Evolutionary conservation across 306 rosid species (phyloP).

Genomic region (Medicago truncatula): MtrunA17r5.0-ANR NC_053049.1:23773501-23774000

Average conservation of each 20-base stretch:
- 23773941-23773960: not conserved
- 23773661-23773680: too few species aligned
- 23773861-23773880: not conserved
- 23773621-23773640: too few species aligned
- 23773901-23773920: not conserved
- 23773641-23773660: too few species aligned
- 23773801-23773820: conserved; percentile 33
- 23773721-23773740: not conserved
- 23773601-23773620: too few species aligned
- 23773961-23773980: not conserved
- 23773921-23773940: conserved; percentile 13
- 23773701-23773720: too few species aligned
- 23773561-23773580: too few species aligned
- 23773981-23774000: not conserved
- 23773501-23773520: too few species aligned
- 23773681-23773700: too few species aligned
- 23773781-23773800: conserved; percentile 33
- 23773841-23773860: conserved; percentile 17
- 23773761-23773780: not conserved
- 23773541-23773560: too few species aligned
- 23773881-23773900: not conserved
- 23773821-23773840: conserved; percentile 13
- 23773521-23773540: too few species aligned
- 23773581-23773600: too few species aligned
- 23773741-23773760: not conserved